A percentile compares a stretch with the other conserved stretches of the same genome.
Conservation (phyloP, 768 basidiomycete species). For the Xanthoconium stramineum region DNA sequence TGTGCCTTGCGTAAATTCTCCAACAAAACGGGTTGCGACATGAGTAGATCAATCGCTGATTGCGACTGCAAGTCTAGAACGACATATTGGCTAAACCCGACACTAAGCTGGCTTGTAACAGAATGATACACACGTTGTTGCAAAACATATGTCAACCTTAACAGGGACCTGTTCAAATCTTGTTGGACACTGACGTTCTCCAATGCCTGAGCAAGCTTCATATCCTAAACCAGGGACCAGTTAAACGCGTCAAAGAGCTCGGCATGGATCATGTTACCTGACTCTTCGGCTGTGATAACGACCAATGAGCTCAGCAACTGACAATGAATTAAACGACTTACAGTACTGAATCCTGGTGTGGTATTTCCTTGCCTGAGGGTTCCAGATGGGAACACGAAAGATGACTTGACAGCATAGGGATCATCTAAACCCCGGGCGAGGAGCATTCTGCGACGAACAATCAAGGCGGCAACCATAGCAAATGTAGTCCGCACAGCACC, state of each 20-base stretch:
- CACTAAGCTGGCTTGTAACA: not conserved
- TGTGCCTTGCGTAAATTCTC: constrained; percentile 89
- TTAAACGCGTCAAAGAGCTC: not conserved
- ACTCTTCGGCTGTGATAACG: constrained; percentile 20
- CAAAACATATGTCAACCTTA: constrained; percentile 77
- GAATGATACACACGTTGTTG: constrained; percentile 57
- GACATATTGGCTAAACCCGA: not conserved
- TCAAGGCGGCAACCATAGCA: constrained; percentile 91
- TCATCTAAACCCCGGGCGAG: constrained; percentile 65
- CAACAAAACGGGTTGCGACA: constrained; percentile 73
- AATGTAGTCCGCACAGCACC: constrained; percentile 96
- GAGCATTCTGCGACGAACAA: constrained; percentile 77
- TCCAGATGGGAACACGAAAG: constrained; percentile 10
- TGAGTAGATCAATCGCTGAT: constrained; percentile 80
- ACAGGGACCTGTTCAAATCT: constrained; percentile 69
- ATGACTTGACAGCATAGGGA: constrained; percentile 59
- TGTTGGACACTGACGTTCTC: constrained; percentile 80
- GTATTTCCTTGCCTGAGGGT: constrained; percentile 14
- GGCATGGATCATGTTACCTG: constrained; percentile 23
- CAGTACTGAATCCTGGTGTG: constrained; percentile 48
- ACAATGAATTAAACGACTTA: constrained; percentile 24
- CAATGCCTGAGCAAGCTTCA: constrained; percentile 57
- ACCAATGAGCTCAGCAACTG: not conserved
- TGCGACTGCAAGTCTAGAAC: constrained; percentile 65
- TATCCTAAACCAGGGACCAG: constrained; percentile 37